A percentile compares a stretch with the other conserved stretches of the same genome.
phyloP scores from a whole-genome alignment of 164 flowering plant genomes.

The Pachysandra terminalis region DNA sequence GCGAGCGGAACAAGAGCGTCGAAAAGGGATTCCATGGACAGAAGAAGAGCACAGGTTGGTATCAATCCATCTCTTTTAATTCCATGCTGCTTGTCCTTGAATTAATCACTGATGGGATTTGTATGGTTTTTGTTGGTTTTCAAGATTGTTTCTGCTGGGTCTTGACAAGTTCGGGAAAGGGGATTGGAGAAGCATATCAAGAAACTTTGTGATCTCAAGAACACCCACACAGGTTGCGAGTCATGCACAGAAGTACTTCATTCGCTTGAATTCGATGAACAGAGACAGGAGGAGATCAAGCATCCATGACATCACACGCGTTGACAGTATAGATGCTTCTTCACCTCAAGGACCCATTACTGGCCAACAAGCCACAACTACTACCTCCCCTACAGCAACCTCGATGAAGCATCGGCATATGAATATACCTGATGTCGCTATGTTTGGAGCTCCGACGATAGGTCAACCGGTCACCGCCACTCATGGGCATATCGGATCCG shows the following conservation, averaged over 20 bases:
- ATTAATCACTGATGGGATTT: not conserved
- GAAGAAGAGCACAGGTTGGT: constrained; percentile 88
- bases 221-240: constrained; percentile 82
- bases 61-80: constrained; percentile 1
- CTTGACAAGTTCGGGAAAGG: constrained; percentile 83
- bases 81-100: too few relatives aligned
- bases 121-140: not conserved
- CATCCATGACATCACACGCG: constrained; percentile 80
- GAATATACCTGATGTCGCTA: constrained; percentile 35
- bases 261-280: constrained; percentile 69
- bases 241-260: constrained; percentile 84
- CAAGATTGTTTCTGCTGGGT: constrained; percentile 70
- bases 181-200: constrained; percentile 82
- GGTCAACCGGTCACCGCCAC: constrained; percentile 59
- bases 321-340: constrained; percentile 41
- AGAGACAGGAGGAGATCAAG: constrained; percentile 77
- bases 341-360: constrained; percentile 47
- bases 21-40: constrained; percentile 92
- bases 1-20: constrained; percentile 68
- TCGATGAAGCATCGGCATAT: constrained; percentile 36
- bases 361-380: constrained; percentile 40
- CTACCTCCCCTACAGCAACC: constrained; percentile 22
- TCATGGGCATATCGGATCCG: constrained; percentile 48
- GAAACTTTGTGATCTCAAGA: constrained; percentile 68
- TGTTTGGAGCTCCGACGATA: constrained; percentile 57